Percentiles rank a stretch among this genome's conserved stretches.
phyloP scores from a whole-genome alignment of 164 flowering plant genomes.

The Vitis rotundifolia region DNA sequence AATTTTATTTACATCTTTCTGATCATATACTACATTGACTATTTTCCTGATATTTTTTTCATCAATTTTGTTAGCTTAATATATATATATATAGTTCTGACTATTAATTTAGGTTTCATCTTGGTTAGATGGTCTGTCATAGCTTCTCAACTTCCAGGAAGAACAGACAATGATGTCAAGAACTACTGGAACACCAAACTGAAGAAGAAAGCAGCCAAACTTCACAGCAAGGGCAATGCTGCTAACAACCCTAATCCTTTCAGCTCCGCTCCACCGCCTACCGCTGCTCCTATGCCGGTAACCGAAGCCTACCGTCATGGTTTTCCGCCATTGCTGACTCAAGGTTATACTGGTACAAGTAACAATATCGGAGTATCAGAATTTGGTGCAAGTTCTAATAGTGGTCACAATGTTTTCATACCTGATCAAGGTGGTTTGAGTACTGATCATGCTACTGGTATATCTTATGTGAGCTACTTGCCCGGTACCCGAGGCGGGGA shows the following conservation, averaged over 20 bases:
- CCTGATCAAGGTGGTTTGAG: slow-evolving; percentile 12
- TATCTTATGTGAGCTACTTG: background rate
- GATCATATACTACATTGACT: background rate
- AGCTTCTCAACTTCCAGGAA: slow-evolving; percentile 39
- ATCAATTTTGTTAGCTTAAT: too few relatives aligned
- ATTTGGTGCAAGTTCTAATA: slow-evolving; percentile 4
- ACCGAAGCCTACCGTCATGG: background rate
- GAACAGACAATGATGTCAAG: slow-evolving; percentile 45
- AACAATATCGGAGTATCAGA: background rate
- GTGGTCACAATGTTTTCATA: background rate
- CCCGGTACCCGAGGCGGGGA: background rate
- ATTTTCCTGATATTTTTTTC: background rate
- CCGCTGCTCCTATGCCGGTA: background rate
- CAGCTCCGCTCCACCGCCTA: background rate
- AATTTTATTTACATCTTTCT: background rate
- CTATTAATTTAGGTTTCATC: background rate
- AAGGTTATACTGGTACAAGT: background rate
- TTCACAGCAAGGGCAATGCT: background rate
- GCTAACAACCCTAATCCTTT: background rate
- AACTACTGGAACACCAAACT: slow-evolving; percentile 48
- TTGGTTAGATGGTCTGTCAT: slow-evolving; percentile 41
- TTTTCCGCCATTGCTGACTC: slow-evolving; percentile 1
- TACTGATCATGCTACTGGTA: background rate
- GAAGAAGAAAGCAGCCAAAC: slow-evolving; percentile 31
- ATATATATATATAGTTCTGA: background rate